Base-by-base conservation (phyloP, 805 yeast species). In the Suhomyces faveliae region DNA sequence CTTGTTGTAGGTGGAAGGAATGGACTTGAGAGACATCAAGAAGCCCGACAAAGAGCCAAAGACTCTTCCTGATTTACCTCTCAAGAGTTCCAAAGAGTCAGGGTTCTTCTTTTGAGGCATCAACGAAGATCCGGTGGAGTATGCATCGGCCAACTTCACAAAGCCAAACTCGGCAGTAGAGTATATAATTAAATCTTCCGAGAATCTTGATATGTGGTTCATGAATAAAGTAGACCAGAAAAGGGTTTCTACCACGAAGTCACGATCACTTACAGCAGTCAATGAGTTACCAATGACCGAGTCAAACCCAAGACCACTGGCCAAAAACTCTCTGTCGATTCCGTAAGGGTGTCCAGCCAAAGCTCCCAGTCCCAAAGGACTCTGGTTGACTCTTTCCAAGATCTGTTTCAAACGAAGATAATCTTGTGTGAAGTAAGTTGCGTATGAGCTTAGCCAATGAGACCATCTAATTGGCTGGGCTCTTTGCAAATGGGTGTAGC, bases 381-480 rank as follows among this genome's bases (percentile, higher is more conserved):
- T 85, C 57, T 79, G 82, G 65, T 95, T 94, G 48, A 89, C 82
- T 68, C 99, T 84, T 48, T 74, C 84, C 54, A 85, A 79, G 46
- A 94, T 77, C 70, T 95, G 94, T 54, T 79, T 71, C 57, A 94
- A 77, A 65, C 99, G 81, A 65, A 87, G 82, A 71, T 86, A 83
- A 66, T 94, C 99, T 63, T 90, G 90, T 8, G 91, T 81, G 68
- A 94, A 85, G 64, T 91, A 94, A 2, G 99, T 92, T 33, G 97
- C 97, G 62, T 94, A 92, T 65, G 89, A 84, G 56, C 92, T 82
- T 56, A 94, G 76, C 97, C 97, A 92, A 67, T 94, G 99, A 1
- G 97, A 78, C 99, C 99, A 94, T 72, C 99, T 83, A 62, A 94
- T 94, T n/a, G 99, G 99, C 71, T 91, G 99, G 1, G 98, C 98